These are phyloP conservation scores for Hordeum marinum DNA, from an alignment of 176 grass and related monocot genomes.

Conservation along the genomic window DNA sequence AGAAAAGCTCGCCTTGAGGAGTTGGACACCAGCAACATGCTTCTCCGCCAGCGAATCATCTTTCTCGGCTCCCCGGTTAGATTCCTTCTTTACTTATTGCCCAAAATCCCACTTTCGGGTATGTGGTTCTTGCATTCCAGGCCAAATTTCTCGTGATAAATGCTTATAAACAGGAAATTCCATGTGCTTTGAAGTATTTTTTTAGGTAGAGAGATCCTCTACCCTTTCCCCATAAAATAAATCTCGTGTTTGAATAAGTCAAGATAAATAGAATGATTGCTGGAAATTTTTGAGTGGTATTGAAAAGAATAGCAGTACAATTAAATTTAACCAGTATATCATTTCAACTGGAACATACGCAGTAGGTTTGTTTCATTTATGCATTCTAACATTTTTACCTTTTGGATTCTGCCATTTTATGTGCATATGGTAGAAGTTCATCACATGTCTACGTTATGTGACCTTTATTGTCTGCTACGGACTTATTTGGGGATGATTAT, in stretches of 20 bases:
- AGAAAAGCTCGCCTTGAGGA: constrained; percentile 55
- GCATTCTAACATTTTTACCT: neutral
- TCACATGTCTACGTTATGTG: neutral
- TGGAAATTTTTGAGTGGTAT: neutral
- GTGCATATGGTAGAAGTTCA: neutral
- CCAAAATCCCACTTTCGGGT: neutral
- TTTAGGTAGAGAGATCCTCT: neutral
- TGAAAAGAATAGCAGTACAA: neutral
- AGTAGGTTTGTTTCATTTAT: neutral
- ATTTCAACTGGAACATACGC: neutral
- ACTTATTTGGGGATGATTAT: neutral
- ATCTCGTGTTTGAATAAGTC: neutral
- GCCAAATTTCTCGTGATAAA: neutral
- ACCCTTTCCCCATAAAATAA: neutral
- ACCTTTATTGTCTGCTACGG: neutral
- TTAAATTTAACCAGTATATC: neutral
- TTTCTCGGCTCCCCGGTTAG: constrained; percentile 75
- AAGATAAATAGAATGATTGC: neutral
- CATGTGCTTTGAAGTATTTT: neutral
- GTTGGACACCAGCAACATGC: constrained; percentile 71
- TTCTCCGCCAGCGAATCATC: constrained; percentile 77
- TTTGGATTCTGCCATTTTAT: neutral
- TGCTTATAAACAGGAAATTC: neutral
- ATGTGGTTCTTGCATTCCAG: neutral
- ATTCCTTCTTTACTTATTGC: neutral